Conservation (phyloP, 352 stramenopile species). For the Globisporangium ultimum region DNA sequence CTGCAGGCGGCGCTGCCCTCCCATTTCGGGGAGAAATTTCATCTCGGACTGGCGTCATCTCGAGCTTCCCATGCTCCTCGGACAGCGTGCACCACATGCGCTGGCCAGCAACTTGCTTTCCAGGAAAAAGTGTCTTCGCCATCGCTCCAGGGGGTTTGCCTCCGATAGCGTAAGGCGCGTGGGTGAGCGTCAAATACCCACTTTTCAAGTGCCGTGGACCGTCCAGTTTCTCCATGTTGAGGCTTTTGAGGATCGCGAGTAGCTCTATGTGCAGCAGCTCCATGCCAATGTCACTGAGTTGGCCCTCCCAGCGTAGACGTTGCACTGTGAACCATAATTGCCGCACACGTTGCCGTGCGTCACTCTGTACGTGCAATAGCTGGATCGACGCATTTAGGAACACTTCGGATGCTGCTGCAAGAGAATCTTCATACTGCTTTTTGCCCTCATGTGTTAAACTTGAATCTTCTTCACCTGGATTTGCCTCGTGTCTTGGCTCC, state of each 20-base stretch:
- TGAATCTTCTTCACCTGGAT: background rate
- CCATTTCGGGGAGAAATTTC: constrained; percentile 3
- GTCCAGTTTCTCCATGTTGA: constrained; percentile 65
- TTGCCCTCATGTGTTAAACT: background rate
- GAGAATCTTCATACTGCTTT: constrained; percentile 3
- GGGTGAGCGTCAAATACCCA: constrained; percentile 47
- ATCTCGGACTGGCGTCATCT: constrained; percentile 37
- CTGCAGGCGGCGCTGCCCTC: background rate
- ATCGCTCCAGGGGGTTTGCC: constrained; percentile 14
- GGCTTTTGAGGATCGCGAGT: constrained; percentile 33
- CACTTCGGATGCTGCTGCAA: constrained; percentile 19
- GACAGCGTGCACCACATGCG: constrained; percentile 52
- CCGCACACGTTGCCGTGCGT: constrained; percentile 47
- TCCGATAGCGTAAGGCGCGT: constrained; percentile 21
- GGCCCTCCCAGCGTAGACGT: constrained; percentile 37
- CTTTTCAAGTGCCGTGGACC: constrained; percentile 35
- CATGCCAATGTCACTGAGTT: constrained; percentile 31
- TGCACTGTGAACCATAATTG: constrained; percentile 67
- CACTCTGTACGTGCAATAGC: constrained; percentile 58
- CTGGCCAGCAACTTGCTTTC: constrained; percentile 21
- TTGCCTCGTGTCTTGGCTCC: background rate
- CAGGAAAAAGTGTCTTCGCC: constrained; percentile 29
- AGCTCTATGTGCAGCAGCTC: constrained; percentile 35
- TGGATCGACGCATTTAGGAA: constrained; percentile 67
- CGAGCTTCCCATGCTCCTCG: constrained; percentile 54